Conservation (phyloP, 768 basidiomycete species). For the Imleria badia region DNA sequence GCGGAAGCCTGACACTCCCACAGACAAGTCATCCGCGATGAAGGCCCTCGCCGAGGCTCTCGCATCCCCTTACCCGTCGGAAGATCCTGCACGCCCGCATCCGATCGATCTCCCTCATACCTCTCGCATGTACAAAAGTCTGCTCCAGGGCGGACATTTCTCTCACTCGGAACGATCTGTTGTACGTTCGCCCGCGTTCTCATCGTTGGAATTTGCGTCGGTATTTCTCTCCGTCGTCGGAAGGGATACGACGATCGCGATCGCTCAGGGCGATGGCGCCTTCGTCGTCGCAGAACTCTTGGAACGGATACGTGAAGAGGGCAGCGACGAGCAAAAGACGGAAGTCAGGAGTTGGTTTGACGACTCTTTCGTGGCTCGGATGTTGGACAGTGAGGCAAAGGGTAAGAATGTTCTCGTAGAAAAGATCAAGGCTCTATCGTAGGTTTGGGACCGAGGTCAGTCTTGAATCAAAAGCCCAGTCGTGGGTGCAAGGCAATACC, state of each 20-base stretch:
- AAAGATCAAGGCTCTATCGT: conserved; percentile 41
- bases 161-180: conserved; percentile 59
- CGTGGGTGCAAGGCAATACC: not conserved
- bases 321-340: conserved; percentile 39
- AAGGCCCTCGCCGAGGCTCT: conserved; percentile 61
- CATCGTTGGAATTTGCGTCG: conserved; percentile 57
- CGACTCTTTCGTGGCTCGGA: conserved; percentile 41
- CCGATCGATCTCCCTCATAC: conserved; percentile 81
- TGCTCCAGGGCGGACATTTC: conserved; percentile 91
- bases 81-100: conserved; percentile 52
- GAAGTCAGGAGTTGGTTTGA: conserved; percentile 61
- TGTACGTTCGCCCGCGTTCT: conserved; percentile 52
- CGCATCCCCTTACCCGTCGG: conserved; percentile 53
- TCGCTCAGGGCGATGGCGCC: conserved; percentile 63
- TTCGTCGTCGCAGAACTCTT: conserved; percentile 77
- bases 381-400: conserved; percentile 60
- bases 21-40: conserved; percentile 71
- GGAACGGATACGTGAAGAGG: conserved; percentile 52
- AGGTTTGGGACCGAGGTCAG: conserved; percentile 1
- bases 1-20: not conserved
- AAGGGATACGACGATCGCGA: conserved; percentile 47
- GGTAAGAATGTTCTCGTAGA: conserved; percentile 72
- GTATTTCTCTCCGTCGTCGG: conserved; percentile 57
- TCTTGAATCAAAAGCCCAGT: conserved; percentile 10
- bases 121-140: conserved; percentile 82